Base-by-base conservation (phyloP, 176 grass and related monocot species). In the Oropetium thomaeum region DNA sequence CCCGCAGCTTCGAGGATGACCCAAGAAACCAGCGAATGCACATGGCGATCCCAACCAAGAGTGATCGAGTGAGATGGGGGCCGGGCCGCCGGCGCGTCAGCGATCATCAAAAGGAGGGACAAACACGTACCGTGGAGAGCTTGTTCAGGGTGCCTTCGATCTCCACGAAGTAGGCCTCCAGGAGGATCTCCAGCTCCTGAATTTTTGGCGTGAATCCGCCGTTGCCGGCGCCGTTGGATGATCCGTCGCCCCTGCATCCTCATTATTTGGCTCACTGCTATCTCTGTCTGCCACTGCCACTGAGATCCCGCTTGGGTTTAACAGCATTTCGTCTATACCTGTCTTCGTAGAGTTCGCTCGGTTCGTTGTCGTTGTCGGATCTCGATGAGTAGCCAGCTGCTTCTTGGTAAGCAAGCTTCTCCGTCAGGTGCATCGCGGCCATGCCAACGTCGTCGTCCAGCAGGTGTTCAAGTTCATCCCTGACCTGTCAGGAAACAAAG, bases 131-230 rank as follows among this genome's bases (percentile, higher is more conserved):
- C 12, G 88, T 62, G 44, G 88, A 74, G 23, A 91, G 52, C 55
- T 89, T 91, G 67, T 87, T 89, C 1, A 84, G 80, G 75, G 85
- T 91, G 67, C 92, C 79, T 28, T 91, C 82, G 51, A 74, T 80
- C 84, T 95, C 88, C 62, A 95, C 80, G 64, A 95, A 91, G 74
- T 89, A 95, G 15, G 92, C 76, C 44, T 95, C 88, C 27, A 95
- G 84, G 2, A 95, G 81, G 69, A 67, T 95, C 81, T 95, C 92
- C 37, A 91, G 75, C 70, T 91, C 88, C 65, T 95, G 77, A 39
- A 88, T 77, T 27, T 86, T 82, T 45, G 87, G 78, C 9, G 39
- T 63, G 75, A 89, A 86, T 44, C 78, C 28, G 68, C 45, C 62
- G 16, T 12, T 45, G 68, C 61, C 25, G 23, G 42, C 39, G 25